These are phyloP conservation scores for Parasarocladium wereldwijsianum DNA, from an alignment of 2,329 filamentous ascomycete genomes.

Conservation along the genomic window DNA sequence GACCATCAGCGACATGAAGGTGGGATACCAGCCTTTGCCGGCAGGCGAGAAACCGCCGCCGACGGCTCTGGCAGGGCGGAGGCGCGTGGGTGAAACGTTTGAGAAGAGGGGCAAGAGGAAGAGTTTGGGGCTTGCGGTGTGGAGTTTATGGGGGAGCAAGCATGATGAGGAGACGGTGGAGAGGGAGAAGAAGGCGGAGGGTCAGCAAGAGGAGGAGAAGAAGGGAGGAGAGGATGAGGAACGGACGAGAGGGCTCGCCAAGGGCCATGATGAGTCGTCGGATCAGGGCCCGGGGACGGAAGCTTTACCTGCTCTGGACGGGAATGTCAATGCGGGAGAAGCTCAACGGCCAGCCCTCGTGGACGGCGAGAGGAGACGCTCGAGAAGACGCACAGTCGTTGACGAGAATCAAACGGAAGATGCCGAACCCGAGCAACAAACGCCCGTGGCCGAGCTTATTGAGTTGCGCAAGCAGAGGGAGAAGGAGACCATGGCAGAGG, in stretches of 20 bases:
- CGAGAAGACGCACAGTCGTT: constrained; percentile 29
- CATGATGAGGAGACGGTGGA: constrained; percentile 66
- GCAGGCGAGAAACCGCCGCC: constrained; percentile 67
- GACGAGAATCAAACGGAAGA: constrained; percentile 34
- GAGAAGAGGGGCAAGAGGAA: constrained; percentile 37
- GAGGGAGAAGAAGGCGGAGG: constrained; percentile 37
- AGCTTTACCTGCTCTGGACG: too few relatives aligned
- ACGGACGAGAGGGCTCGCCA: too few relatives aligned
- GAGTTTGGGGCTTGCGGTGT: constrained; percentile 67
- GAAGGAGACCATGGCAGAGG: constrained; percentile 20
- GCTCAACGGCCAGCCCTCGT: constrained; percentile 12
- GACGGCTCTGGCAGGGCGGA: constrained; percentile 63
- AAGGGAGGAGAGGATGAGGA: not conserved
- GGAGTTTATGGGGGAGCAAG: constrained; percentile 78
- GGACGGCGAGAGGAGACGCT: constrained; percentile 18
- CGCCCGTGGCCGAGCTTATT: constrained; percentile 27
- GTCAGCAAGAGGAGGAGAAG: constrained; percentile 23
- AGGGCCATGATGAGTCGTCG: constrained; percentile 6
- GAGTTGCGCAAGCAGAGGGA: constrained; percentile 24
- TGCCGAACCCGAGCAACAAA: constrained; percentile 19
- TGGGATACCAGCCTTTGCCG: constrained; percentile 56
- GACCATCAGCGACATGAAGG: constrained; percentile 56
- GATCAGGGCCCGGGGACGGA: constrained; percentile 18
- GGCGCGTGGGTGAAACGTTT: constrained; percentile 29
- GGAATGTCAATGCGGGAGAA: too few relatives aligned